Base-by-base conservation (phyloP, 2,329 filamentous ascomycete species). In the Beauveria sp. region DNA sequence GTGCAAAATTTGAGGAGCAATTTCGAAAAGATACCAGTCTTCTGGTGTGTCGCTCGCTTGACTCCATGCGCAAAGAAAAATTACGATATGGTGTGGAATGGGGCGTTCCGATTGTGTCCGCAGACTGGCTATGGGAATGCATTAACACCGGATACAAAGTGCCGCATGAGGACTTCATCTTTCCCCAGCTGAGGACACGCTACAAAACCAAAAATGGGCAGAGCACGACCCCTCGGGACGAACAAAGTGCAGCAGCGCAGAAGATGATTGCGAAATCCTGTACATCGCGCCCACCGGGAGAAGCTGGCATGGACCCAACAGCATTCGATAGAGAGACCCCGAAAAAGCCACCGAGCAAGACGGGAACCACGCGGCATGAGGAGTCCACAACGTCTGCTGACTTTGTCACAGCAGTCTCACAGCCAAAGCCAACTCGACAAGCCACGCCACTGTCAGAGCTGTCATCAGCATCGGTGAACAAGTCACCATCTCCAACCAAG, bases 111-210 rank as follows among this genome's bases (percentile, higher is more conserved):
- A 85, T 93, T n/a, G 89, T 97, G 12, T 83, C 83, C 8, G 84
- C 85, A 20, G 84, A 88, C 24, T 99, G 94, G 94, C 78, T 99
- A 3, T 94, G 90, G 87, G 82, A 87, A 56, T 94, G 89, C 65
- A 85, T 97, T 55, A 78, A 80, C 68, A 83, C 76, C 0, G 83
- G 83, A 5, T 76, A 67, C 63, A 73, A 76, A 3, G 71, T 77
- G 3, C 78, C 82, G 1, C 70, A 79, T 48, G 74, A 78, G 44
- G 66, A 71, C 7, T 84, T 75, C 56, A 68, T 83, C 61, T 83
- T 80, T 59, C 72, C 78, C 0, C 77, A 81, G 63, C 67, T 84
- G 30, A 73, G 71, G 55, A 71, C 75, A 47, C 65, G 62, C 48
- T 71, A 72, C 34, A 62, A 37, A 63, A 37, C 22, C 4, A 28